phyloP scores from a whole-genome alignment of 768 basidiomycete genomes.

The Russula brevipes region DNA sequence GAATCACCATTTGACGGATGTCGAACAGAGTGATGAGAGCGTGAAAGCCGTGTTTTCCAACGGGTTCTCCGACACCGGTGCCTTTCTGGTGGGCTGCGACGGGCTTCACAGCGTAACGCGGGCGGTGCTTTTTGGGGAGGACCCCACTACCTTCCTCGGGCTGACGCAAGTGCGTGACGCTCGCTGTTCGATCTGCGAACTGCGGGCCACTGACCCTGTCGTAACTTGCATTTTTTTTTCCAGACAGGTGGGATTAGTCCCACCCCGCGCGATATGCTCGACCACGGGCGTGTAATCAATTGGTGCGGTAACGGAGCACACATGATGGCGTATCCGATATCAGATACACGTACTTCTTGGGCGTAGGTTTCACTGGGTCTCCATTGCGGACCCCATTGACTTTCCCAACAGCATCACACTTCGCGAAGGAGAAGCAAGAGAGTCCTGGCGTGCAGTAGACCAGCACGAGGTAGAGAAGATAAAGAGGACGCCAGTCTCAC shows the following conservation, averaged over 20 bases:
- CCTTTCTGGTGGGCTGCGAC: slow-evolving; percentile 42
- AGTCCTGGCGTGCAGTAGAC: slow-evolving; percentile 40
- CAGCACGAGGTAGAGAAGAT: slow-evolving; percentile 28
- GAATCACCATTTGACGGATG: slow-evolving; percentile 31
- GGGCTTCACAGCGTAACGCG: slow-evolving; percentile 42
- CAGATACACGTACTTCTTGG: slow-evolving; percentile 34
- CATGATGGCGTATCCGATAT: slow-evolving; percentile 36
- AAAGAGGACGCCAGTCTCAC: slow-evolving; percentile 24
- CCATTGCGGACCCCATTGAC: background rate
- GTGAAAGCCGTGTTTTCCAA: slow-evolving; percentile 36
- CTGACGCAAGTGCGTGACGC: slow-evolving; percentile 34
- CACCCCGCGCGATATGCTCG: slow-evolving; percentile 23
- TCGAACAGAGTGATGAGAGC: slow-evolving; percentile 31
- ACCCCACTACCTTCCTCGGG: slow-evolving; percentile 36
- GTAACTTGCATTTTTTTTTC: background rate
- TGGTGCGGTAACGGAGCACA: slow-evolving; percentile 37
- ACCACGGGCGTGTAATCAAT: slow-evolving; percentile 31
- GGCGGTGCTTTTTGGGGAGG: slow-evolving; percentile 35
- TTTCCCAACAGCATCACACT: slow-evolving; percentile 31
- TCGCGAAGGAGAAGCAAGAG: slow-evolving; percentile 37
- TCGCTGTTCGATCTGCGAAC: background rate
- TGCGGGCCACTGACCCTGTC: background rate
- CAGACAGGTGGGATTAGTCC: slow-evolving; percentile 37
- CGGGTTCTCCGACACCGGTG: slow-evolving; percentile 34
- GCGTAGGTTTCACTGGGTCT: slow-evolving; percentile 31